phyloP scores from a whole-genome alignment of 306 rosid genomes.

The Crotalaria pallida region DNA sequence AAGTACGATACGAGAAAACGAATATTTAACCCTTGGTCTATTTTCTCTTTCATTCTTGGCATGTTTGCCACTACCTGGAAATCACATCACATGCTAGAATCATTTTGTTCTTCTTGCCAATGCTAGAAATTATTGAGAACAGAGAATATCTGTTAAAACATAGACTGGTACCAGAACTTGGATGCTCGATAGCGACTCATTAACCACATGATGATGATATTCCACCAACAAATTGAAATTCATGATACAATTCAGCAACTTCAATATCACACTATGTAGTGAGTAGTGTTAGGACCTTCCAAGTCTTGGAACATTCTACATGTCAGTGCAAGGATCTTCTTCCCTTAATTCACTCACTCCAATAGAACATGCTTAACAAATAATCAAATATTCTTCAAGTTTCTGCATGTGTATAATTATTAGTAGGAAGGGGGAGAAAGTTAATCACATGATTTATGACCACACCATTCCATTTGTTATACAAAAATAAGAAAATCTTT shows the following conservation, averaged over 20 bases:
- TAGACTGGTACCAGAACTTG: background rate
- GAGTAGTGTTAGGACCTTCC: constrained; percentile 8
- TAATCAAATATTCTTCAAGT: background rate
- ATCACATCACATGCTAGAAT: background rate
- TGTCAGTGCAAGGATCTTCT: background rate
- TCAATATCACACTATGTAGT: background rate
- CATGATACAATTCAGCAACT: background rate
- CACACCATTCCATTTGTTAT: background rate
- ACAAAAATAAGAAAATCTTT: background rate
- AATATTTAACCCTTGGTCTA: background rate
- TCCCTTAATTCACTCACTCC: background rate
- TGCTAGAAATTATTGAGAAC: constrained; percentile 1
- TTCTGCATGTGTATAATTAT: no score
- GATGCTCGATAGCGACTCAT: constrained; percentile 9
- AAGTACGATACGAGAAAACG: background rate
- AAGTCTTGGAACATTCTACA: background rate
- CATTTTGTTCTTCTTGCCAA: background rate
- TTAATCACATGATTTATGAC: background rate
- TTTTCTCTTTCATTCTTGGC: background rate
- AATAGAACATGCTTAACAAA: background rate
- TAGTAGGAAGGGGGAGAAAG: background rate
- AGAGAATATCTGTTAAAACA: constrained; percentile 16
- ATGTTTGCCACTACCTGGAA: background rate
- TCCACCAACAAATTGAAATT: constrained; percentile 14
- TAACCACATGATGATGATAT: constrained; percentile 18